A percentile compares a stretch with the other conserved stretches of the same genome.
Evolutionary conservation across 2,329 filamentous ascomycete genomes (phyloP).

Genomic region (Lachnellula subtilissima): DNA sequence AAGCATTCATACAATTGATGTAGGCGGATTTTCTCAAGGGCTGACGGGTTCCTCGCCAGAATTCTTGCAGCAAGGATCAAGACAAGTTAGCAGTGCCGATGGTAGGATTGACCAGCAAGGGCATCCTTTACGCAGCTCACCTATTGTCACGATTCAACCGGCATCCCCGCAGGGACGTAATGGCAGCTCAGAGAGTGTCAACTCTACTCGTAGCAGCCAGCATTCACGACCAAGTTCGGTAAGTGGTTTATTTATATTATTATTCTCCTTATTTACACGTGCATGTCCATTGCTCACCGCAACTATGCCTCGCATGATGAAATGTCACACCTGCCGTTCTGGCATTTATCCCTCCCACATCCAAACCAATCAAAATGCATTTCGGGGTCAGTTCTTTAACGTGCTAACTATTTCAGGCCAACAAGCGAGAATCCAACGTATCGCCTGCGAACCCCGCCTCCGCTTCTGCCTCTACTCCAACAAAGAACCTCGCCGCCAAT

Average conservation of each 20-base stretch:
- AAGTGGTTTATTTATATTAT: constrained; percentile 38
- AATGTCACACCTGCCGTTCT: constrained; percentile 8
- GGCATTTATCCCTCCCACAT: constrained; percentile 27
- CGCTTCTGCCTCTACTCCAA: constrained; percentile 29
- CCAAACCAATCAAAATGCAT: constrained; percentile 22
- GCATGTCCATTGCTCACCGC: not conserved
- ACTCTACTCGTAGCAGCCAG: constrained; percentile 49
- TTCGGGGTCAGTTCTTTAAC: constrained; percentile 23
- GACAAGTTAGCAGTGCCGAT: constrained; percentile 27
- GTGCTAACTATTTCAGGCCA: constrained; percentile 52
- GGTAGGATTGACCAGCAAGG: constrained; percentile 29
- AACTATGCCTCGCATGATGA: not conserved
- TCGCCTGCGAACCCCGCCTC: constrained; percentile 41
- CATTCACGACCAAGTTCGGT: constrained; percentile 62
- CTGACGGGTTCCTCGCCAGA: constrained; percentile 10
- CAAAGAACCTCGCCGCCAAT: constrained; percentile 33
- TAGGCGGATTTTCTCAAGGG: constrained; percentile 15
- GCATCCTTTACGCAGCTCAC: constrained; percentile 31
- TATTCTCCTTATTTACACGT: constrained; percentile 4
- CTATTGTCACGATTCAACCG: constrained; percentile 23
- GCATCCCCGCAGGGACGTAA: constrained; percentile 35
- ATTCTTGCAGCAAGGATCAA: constrained; percentile 25
- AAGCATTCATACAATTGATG: constrained; percentile 68
- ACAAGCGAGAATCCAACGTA: constrained; percentile 52
- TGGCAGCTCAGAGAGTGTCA: constrained; percentile 61